These are phyloP conservation scores for Austropuccinia psidii DNA, from an alignment of 1,284 basidiomycete genomes.

Conservation along the genomic window DNA sequence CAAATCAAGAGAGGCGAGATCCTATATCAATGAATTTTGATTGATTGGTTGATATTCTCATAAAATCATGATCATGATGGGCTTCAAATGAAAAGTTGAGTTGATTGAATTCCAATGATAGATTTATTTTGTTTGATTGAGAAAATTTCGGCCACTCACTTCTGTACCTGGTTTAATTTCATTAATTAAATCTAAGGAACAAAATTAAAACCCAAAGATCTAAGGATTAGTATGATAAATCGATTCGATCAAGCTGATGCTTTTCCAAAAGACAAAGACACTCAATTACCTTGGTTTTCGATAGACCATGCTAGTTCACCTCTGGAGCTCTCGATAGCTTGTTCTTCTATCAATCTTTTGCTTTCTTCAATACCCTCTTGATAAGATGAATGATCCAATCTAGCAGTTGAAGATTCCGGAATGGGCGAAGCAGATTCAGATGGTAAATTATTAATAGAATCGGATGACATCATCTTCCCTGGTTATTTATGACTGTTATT, in stretches of 20 bases:
- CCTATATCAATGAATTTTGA: neutral
- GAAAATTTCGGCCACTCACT: neutral
- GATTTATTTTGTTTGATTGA: neutral
- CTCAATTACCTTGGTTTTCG: slow-evolving; percentile 9
- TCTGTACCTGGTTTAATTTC: slow-evolving; percentile 31
- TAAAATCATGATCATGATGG: no score
- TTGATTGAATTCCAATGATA: neutral
- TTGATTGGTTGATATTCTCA: neutral
- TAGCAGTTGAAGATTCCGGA: neutral
- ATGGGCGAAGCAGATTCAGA: no score
- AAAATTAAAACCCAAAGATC: neutral
- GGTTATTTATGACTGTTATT: no score
- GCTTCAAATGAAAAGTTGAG: neutral
- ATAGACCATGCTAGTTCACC: neutral
- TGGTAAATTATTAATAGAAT: no score
- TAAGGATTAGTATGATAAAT: neutral
- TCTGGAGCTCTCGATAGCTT: neutral
- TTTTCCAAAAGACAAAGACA: no score
- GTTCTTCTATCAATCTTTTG: neutral
- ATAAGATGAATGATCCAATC: slow-evolving; percentile 3
- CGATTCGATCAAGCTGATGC: neutral
- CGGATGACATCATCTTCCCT: no score
- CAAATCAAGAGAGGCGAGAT: neutral
- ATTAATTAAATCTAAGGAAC: slow-evolving; percentile 1
- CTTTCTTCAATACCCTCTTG: neutral